A percentile compares a stretch with the other conserved stretches of the same genome.
Conservation (phyloP, 306 rosid species). For the Ziziphus jujuba region DNA sequence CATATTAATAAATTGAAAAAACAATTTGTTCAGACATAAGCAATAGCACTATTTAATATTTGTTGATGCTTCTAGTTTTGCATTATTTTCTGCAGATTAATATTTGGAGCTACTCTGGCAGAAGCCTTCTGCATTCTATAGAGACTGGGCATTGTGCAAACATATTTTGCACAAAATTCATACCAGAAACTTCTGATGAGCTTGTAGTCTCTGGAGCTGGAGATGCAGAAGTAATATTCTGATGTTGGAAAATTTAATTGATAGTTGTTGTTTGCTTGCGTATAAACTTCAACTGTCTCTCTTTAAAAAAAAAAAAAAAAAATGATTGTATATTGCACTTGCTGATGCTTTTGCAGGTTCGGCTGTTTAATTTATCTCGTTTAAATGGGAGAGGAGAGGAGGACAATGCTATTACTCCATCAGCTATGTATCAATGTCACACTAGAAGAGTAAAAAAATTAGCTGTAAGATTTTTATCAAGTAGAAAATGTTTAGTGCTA, state of each 20-base stretch:
- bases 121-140: constrained; percentile 73
- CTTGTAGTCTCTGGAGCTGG: constrained; percentile 98
- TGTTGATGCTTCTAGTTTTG: constrained; percentile 18
- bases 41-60: no score
- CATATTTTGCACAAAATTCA: constrained; percentile 89
- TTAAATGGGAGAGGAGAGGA: constrained; percentile 53
- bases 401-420: constrained; percentile 58
- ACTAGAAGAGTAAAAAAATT: constrained; percentile 91
- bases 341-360: constrained; percentile 60
- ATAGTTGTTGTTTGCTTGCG: constrained; percentile 17
- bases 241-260: not conserved
- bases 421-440: constrained; percentile 79
- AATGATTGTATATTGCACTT: constrained; percentile 7
- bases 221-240: constrained; percentile 80
- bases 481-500: not conserved
- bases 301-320: no score
- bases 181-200: constrained; percentile 96
- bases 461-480: constrained; percentile 69
- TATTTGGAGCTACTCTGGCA: constrained; percentile 76
- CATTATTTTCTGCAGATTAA: constrained; percentile 63
- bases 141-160: constrained; percentile 92
- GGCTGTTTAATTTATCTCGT: constrained; percentile 76
- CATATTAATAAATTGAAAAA: not conserved
- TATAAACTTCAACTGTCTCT: constrained; percentile 1
- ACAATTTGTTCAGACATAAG: no score